Evolutionary conservation across 2,329 filamentous ascomycete genomes (phyloP).

Genomic region (Penicillium sp.): DNA sequence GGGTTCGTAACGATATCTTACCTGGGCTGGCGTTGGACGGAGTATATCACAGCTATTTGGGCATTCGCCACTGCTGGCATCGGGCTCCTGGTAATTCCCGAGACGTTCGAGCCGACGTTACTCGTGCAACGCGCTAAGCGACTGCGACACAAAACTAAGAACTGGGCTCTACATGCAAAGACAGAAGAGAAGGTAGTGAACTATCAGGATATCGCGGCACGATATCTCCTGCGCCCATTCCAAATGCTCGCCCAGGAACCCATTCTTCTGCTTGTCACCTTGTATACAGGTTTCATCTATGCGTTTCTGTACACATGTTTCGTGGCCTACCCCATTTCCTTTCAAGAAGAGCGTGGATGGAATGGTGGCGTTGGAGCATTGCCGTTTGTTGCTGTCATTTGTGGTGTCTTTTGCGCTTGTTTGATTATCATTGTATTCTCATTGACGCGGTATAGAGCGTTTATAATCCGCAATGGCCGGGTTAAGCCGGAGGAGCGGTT

Average conservation of each 20-base stretch:
- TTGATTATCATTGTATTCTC: constrained; percentile 31
- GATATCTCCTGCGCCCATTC: constrained; percentile 20
- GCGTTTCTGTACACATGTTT: constrained; percentile 32
- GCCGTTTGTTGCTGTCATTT: constrained; percentile 47
- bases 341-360: constrained; percentile 44
- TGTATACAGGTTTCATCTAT: constrained; percentile 40
- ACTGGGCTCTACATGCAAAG: constrained; percentile 45
- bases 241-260: constrained; percentile 37
- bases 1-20: constrained; percentile 49
- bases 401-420: constrained; percentile 41
- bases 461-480: constrained; percentile 15
- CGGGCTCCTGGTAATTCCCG: constrained; percentile 49
- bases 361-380: constrained; percentile 42
- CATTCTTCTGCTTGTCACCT: constrained; percentile 45
- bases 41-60: constrained; percentile 55
- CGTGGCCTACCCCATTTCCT: constrained; percentile 38
- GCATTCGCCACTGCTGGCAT: constrained; percentile 42
- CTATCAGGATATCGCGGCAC: constrained; percentile 4
- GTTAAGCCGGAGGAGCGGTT: constrained; percentile 44
- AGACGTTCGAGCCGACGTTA: constrained; percentile 46
- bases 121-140: constrained; percentile 46
- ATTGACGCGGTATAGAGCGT: constrained; percentile 31
- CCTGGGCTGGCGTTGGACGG: constrained; percentile 58
- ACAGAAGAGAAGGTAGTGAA: constrained; percentile 10
- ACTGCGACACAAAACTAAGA: constrained; percentile 45